These are phyloP conservation scores for Orbilia blumenaviensis DNA, from an alignment of 2,329 filamentous ascomycete species.

Conservation along the genomic window DNA sequence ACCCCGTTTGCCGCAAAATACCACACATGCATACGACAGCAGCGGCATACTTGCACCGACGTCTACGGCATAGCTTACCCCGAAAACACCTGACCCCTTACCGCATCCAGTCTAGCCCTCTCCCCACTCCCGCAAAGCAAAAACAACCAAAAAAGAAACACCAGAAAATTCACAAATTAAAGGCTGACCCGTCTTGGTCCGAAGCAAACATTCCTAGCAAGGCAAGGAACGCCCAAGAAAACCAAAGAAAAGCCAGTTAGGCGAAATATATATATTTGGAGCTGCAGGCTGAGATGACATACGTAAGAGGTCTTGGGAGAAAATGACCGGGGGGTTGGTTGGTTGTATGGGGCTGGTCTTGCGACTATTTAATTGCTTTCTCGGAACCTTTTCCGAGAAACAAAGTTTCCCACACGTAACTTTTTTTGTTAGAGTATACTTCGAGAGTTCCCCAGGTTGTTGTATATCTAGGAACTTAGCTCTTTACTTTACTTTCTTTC, in stretches of 20 bases:
- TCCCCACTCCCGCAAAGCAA: too few species aligned
- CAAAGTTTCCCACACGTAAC: neutral
- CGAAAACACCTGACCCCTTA: neutral
- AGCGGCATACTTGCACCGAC: neutral
- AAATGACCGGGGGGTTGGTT: neutral
- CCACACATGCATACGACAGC: neutral
- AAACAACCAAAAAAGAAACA: neutral
- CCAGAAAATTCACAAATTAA: too few species aligned
- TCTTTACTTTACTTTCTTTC: too few species aligned
- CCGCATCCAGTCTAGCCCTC: neutral
- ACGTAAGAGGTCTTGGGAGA: neutral
- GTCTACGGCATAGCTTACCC: neutral
- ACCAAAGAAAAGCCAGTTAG: neutral
- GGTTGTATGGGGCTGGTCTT: neutral
- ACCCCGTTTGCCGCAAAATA: neutral
- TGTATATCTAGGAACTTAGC: too few species aligned
- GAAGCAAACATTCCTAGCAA: neutral
- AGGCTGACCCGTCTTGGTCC: constrained; percentile 9
- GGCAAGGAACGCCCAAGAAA: neutral
- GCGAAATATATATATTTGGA: too few species aligned
- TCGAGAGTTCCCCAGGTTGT: too few species aligned
- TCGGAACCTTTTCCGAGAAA: constrained; percentile 11
- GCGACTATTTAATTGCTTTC: constrained; percentile 17
- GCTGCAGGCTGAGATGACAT: neutral
- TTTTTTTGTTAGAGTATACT: too few species aligned